These are phyloP conservation scores for Xylaria longipes DNA, from an alignment of 495 filamentous ascomycete genomes.

Conservation along the genomic window DNA sequence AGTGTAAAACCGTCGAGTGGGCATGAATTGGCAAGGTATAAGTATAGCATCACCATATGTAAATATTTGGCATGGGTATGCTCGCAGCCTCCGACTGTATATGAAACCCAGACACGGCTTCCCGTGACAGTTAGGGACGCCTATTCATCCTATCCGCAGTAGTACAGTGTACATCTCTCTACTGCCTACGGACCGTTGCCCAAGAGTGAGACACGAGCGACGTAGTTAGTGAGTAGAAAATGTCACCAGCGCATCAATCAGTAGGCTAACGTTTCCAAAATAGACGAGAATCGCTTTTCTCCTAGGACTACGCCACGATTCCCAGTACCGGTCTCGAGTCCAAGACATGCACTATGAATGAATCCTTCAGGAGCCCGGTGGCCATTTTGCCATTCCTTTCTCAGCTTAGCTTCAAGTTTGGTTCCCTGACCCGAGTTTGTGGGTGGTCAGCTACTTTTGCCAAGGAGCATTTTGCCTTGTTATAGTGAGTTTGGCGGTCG, in stretches of 20 bases:
- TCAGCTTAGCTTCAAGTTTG: not conserved
- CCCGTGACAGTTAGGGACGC: not conserved
- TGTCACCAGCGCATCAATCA: not conserved
- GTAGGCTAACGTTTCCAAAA: no score
- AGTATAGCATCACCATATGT: not conserved
- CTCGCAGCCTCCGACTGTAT: not conserved
- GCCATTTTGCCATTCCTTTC: not conserved
- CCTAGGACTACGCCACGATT: not conserved
- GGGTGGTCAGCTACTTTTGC: not conserved
- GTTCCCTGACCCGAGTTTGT: not conserved
- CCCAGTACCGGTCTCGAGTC: not conserved
- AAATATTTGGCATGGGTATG: not conserved
- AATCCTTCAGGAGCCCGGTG: not conserved
- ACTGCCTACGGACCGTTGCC: not conserved
- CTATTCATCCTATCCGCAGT: no score
- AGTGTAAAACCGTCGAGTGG: not conserved
- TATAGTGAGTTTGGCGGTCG: not conserved
- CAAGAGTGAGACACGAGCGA: not conserved
- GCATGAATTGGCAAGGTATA: not conserved
- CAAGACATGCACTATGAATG: not conserved
- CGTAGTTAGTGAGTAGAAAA: not conserved
- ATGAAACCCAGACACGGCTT: not conserved
- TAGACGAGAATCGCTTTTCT: no score
- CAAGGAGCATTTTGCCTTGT: not conserved
- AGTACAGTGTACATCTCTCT: no score